Evolutionary conservation across 768 basidiomycete species (phyloP), one percentile per base, ranked within the genome.

Genomic region (Sporobolomyces phaffii): DNA sequence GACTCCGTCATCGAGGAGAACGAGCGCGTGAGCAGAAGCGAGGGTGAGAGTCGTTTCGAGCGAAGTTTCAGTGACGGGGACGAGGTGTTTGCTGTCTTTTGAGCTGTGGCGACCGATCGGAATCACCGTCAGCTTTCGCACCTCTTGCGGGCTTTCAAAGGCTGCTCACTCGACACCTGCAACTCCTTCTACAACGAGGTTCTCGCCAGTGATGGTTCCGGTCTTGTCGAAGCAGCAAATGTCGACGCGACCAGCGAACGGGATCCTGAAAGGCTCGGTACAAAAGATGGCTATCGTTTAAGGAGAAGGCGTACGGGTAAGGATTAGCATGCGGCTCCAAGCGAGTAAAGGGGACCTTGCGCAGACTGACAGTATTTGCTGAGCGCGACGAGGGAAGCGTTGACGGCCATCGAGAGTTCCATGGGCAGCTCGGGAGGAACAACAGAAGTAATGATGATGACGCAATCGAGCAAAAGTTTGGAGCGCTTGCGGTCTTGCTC

Each of bases 191-290:
- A 98, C 82, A 11, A 97, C 91, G 17, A 98, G 80, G 76, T 92
- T 87, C 77, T 97, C 93, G 0, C 91, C 91, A 0, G 96, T 99
- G 72, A 99, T 97, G 0, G 96, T 98, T 28, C 94, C 96, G 0
- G 96, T 99, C 82, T 99, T 99, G 79, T 99, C 96, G 73, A 99
- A 98, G 78, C 96, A 98, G 78, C 96, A 99, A 20, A 98, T 88
- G 73, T 99, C 96, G 3, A 98, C 92, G 26, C 91, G 84, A 8
- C 96, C 96, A 8, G 96, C 96, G 68, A 81, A 89, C 0, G 96
- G 93, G 68, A 98, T 99, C 26, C 96, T 85, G 85, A 99, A 98
- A 1, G 96, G 96, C 75, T 99, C 96, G 22, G 96, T 99, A 77
- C 96, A 98, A 80, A 93, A 99, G 65, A 98, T 99, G 10, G 94